Conservation (phyloP, 805 yeast species). For the Starmera caribaea region DNA sequence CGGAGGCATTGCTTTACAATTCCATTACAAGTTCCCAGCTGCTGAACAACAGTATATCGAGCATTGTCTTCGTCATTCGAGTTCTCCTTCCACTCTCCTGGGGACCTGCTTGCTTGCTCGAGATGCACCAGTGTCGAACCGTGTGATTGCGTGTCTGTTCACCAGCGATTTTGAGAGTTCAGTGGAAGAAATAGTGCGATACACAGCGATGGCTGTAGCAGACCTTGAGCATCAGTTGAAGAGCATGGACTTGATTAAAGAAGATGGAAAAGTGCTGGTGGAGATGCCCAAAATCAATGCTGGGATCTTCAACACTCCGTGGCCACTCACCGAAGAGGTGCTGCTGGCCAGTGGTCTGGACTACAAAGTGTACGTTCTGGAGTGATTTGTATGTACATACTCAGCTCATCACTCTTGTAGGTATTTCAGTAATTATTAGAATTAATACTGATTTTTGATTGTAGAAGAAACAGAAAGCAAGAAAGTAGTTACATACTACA, state of each 20-base stretch:
- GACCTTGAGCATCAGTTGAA: conserved; percentile 34
- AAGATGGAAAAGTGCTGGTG: conserved; percentile 20
- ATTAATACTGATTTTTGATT: no score
- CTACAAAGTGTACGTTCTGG: conserved; percentile 39
- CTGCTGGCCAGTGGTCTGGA: conserved; percentile 26
- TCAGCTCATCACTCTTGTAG: no score
- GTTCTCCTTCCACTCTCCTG: conserved; percentile 25
- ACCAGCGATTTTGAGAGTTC: conserved; percentile 49
- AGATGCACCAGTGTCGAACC: conserved; percentile 20
- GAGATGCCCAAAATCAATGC: conserved; percentile 74
- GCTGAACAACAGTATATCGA: conserved; percentile 39
- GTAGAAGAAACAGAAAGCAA: no score
- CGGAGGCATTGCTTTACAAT: conserved; percentile 65
- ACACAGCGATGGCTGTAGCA: conserved; percentile 40
- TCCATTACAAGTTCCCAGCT: conserved; percentile 43
- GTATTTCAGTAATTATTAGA: no score
- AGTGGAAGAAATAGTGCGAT: conserved; percentile 35
- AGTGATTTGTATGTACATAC: no score
- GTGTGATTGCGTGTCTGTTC: conserved; percentile 52
- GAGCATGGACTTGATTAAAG: neutral
- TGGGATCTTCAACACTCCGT: conserved; percentile 73
- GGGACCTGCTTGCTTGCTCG: conserved; percentile 45
- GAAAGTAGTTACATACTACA: no score
- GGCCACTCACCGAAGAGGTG: conserved; percentile 56
- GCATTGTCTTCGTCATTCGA: conserved; percentile 13